A percentile compares a stretch with the other conserved stretches of the same genome.
These are phyloP conservation scores for Colletotrichum limetticola DNA, from an alignment of 2,329 filamentous ascomycete genomes.

Conservation along the genomic window DNA sequence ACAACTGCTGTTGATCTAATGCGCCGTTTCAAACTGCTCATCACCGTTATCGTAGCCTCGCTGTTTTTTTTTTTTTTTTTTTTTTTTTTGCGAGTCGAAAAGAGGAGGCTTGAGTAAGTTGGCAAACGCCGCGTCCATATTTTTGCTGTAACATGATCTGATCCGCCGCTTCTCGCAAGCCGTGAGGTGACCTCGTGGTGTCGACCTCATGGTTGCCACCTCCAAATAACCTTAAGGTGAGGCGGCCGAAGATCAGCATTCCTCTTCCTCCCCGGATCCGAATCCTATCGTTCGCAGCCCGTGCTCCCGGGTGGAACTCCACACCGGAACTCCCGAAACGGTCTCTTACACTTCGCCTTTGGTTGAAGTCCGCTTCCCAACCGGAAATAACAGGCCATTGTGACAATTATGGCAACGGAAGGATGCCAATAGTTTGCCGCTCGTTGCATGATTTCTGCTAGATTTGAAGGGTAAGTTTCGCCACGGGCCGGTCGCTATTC, in stretches of 20 bases:
- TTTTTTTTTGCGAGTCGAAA: not conserved
- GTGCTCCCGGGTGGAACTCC: constrained; percentile 28
- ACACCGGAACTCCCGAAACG: not conserved
- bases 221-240: constrained; percentile 4
- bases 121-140: not conserved
- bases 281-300: constrained; percentile 9
- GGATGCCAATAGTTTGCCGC: not conserved
- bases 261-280: constrained; percentile 18
- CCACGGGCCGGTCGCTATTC: not conserved
- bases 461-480: not conserved
- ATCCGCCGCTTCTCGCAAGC: not conserved
- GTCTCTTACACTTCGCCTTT: not conserved
- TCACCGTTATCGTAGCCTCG: not conserved
- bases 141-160: not conserved
- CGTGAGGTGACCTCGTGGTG: not conserved
- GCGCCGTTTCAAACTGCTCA: not conserved
- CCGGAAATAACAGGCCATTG: constrained; percentile 4
- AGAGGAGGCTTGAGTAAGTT: not conserved
- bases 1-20: not conserved
- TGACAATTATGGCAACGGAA: not conserved
- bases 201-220: not conserved
- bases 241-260: constrained; percentile 3
- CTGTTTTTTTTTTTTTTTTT: not conserved
- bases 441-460: not conserved
- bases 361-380: not conserved